Conservation (phyloP, 176 grass and related monocot genomes). For the Hsuehochloa calcarea region DNA sequence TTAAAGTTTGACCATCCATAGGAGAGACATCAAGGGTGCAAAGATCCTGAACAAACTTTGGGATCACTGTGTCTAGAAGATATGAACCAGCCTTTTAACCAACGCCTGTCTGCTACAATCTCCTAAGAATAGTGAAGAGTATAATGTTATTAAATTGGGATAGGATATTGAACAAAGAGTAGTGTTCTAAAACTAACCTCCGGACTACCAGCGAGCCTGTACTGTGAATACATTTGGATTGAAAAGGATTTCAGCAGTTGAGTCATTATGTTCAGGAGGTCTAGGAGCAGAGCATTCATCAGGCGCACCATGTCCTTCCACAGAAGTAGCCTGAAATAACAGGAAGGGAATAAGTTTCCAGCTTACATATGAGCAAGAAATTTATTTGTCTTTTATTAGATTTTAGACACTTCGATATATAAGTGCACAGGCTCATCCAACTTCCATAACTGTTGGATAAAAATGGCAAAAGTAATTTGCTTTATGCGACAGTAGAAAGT, state of each 20-base stretch:
- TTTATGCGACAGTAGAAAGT: not conserved
- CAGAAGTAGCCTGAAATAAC: slow-evolving; percentile 38
- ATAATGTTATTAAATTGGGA: slow-evolving; percentile 22
- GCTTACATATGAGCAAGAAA: not conserved
- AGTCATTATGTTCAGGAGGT: slow-evolving; percentile 4
- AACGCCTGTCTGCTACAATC: slow-evolving; percentile 72
- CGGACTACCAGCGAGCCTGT: slow-evolving; percentile 77
- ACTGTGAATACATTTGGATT: slow-evolving; percentile 98
- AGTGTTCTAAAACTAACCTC: slow-evolving; percentile 60
- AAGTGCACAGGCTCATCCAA: not conserved
- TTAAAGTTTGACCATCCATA: slow-evolving; percentile 94
- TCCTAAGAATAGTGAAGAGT: slow-evolving; percentile 55
- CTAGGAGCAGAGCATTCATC: slow-evolving; percentile 27
- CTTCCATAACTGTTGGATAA: not conserved
- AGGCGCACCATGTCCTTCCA: slow-evolving; percentile 30
- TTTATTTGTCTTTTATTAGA: not conserved
- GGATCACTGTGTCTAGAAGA: slow-evolving; percentile 77
- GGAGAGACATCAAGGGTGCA: slow-evolving; percentile 87
- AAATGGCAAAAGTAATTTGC: slow-evolving; percentile 1
- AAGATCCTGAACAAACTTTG: slow-evolving; percentile 91
- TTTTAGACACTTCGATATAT: not conserved
- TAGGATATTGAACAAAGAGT: slow-evolving; percentile 27
- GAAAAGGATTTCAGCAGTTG: slow-evolving; percentile 65
- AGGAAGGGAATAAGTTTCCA: not conserved
- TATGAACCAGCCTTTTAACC: slow-evolving; percentile 70